These are phyloP conservation scores for Penicillium turbatum DNA, from an alignment of 495 filamentous ascomycete genomes.

Conservation along the genomic window DNA sequence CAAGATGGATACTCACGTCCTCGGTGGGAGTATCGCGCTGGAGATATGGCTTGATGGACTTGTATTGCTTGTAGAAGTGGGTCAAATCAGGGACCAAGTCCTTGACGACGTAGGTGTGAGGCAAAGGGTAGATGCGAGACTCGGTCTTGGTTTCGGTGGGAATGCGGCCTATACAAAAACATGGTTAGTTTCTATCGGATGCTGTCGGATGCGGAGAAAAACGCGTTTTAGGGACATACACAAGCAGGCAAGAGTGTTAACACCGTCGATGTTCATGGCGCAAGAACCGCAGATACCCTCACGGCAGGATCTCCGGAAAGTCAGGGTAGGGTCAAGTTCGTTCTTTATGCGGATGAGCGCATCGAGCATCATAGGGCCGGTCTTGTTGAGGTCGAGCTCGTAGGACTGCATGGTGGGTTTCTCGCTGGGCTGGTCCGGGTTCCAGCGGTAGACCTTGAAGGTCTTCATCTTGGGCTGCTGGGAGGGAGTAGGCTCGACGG, in stretches of 20 bases:
- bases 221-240: slow-evolving; percentile 61
- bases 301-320: slow-evolving; percentile 89
- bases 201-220: not conserved
- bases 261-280: slow-evolving; percentile 99
- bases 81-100: slow-evolving; percentile 96
- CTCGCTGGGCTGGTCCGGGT: slow-evolving; percentile 80
- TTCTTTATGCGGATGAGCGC: slow-evolving; percentile 98
- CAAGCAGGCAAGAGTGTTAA: slow-evolving; percentile 93
- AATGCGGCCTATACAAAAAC: slow-evolving; percentile 69
- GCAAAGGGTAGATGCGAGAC: slow-evolving; percentile 94
- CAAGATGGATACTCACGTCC: slow-evolving; percentile 54
- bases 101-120: slow-evolving; percentile 99
- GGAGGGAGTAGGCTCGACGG: slow-evolving; percentile 46
- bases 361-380: slow-evolving; percentile 96
- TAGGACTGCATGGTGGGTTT: slow-evolving; percentile 96
- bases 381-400: slow-evolving; percentile 94
- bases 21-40: slow-evolving; percentile 74
- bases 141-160: slow-evolving; percentile 74
- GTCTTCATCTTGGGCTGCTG: slow-evolving; percentile 71
- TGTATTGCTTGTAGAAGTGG: slow-evolving; percentile 99
- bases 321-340: slow-evolving; percentile 93
- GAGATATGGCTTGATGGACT: slow-evolving; percentile 98
- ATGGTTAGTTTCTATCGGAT: not conserved
- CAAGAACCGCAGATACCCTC: slow-evolving; percentile 98
- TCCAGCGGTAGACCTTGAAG: slow-evolving; percentile 99